phyloP scores from a whole-genome alignment of 2,329 filamentous ascomycete species.

The Capronia epimyces region DNA sequence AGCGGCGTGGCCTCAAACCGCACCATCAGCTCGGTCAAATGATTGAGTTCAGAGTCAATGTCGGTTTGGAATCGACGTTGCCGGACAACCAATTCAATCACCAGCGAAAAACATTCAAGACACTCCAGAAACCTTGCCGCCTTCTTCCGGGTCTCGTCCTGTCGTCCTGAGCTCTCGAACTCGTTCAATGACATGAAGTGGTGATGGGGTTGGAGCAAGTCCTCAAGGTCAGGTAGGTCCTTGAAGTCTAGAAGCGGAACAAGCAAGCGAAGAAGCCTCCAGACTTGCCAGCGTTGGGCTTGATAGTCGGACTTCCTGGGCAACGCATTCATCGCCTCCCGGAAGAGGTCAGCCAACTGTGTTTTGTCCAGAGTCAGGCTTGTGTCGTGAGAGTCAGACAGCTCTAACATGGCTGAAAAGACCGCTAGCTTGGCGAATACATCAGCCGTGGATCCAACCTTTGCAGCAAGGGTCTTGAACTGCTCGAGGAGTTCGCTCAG shows the following conservation, averaged over 20 bases:
- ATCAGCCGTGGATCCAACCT: constrained; percentile 17
- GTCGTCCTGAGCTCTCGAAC: background rate
- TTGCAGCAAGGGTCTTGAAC: constrained; percentile 13
- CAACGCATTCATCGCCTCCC: constrained; percentile 10
- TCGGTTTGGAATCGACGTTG: background rate
- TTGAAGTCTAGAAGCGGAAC: background rate
- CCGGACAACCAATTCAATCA: constrained; percentile 7
- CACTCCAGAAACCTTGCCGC: constrained; percentile 13
- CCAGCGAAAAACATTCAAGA: constrained; percentile 16
- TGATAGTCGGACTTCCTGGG: constrained; percentile 23
- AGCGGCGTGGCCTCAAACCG: background rate
- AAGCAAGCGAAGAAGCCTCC: constrained; percentile 17
- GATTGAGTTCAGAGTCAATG: constrained; percentile 9
- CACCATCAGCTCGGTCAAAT: constrained; percentile 5
- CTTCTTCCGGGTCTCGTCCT: background rate
- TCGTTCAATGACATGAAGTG: constrained; percentile 13
- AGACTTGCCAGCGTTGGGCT: constrained; percentile 26
- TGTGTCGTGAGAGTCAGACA: background rate
- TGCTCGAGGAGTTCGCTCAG: constrained; percentile 13
- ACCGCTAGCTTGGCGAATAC: constrained; percentile 22
- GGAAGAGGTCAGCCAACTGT: constrained; percentile 3
- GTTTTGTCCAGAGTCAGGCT: background rate
- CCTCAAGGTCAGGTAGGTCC: background rate
- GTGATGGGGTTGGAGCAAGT: background rate
- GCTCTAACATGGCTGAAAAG: constrained; percentile 13